Base-by-base conservation (phyloP, 78 protist genomes). In the Blattamonas nauphoetae region DNA sequence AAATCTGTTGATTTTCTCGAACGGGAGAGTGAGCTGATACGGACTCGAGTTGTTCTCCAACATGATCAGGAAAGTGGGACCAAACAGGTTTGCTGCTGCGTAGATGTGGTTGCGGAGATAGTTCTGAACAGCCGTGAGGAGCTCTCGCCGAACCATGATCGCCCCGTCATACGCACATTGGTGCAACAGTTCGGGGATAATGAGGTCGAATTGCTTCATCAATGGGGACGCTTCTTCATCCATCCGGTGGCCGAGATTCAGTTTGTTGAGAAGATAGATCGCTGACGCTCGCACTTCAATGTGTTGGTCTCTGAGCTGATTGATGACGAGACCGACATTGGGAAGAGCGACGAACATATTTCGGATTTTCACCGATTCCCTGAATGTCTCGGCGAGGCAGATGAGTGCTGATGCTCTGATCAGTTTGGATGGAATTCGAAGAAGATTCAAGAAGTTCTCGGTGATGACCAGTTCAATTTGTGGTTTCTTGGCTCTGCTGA, bases 281-380 rank as follows among this genome's bases (percentile, higher is more conserved):
- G 91, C 90, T 0, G 94, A 89, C 32, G 94, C 93, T 35, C 95
- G 84, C 44, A 92, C 92, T 81, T 92, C 94, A n/a, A 91, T 86
- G 41, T 81, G 86, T 2, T 81, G 43, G 83, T 93, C 96, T 1
- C 86, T 42, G 6, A 92, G 86, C 2, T 90, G 80, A 21, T 45
- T 42, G 87, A 87, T 78, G 2, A 93, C 41, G 33, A 85, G 87
- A 64, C 91, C 90, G 80, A 86, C 90, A 0, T 87, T 89, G 55
- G 43, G 42, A 55, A 84, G 87, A 41, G 78, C 80, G 55, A 91
- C 85, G 35, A 92, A 92, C 6, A 87, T 86, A 88, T 90, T 46
- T 77, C 91, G 91, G 38, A 92, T 93, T 41, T 88, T 90, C 44
- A 87, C 92, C 35, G 78, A 90, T 34, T 80, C 46, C 44, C 3